Evolutionary conservation across 495 filamentous ascomycete species (phyloP).

Genomic region (Emericellopsis terricola): DNA sequence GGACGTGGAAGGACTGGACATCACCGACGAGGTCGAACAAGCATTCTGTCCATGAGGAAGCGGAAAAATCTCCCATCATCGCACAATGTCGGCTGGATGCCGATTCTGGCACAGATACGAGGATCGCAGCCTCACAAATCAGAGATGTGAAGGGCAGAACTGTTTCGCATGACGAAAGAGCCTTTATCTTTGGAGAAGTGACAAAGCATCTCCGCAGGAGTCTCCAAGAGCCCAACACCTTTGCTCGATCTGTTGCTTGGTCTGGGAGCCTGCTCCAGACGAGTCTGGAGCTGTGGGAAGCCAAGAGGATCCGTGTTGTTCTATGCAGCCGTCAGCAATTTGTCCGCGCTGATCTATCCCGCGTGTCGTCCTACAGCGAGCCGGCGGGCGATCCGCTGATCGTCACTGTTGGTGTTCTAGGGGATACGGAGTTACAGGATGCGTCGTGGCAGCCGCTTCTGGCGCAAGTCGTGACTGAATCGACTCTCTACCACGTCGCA

Average conservation of each 20-base stretch:
- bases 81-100: not conserved
- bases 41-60: not conserved
- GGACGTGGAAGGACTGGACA: slow-evolving; percentile 6
- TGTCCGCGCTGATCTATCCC: slow-evolving; percentile 2
- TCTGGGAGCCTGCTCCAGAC: slow-evolving; percentile 1
- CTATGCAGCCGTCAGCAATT: slow-evolving; percentile 3
- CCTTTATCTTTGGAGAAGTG: not conserved
- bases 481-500: slow-evolving; percentile 7
- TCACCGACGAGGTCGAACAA: not conserved
- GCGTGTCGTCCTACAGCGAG: slow-evolving; percentile 4
- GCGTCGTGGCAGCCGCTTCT: not conserved
- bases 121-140: not conserved
- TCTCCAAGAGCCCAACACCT: not conserved
- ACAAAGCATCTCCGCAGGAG: not conserved
- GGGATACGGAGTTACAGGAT: not conserved
- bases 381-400: slow-evolving; percentile 1
- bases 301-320: slow-evolving; percentile 2
- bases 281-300: slow-evolving; percentile 4
- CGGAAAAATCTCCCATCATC: not conserved
- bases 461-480: slow-evolving; percentile 2
- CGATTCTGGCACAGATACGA: not conserved
- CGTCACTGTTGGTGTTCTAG: slow-evolving; percentile 1
- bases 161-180: not conserved
- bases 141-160: not conserved
- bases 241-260: not conserved